Evolutionary conservation across 163 green algal genomes (phyloP).

Genomic region (Chlamydomonas reinhardtii): DNA sequence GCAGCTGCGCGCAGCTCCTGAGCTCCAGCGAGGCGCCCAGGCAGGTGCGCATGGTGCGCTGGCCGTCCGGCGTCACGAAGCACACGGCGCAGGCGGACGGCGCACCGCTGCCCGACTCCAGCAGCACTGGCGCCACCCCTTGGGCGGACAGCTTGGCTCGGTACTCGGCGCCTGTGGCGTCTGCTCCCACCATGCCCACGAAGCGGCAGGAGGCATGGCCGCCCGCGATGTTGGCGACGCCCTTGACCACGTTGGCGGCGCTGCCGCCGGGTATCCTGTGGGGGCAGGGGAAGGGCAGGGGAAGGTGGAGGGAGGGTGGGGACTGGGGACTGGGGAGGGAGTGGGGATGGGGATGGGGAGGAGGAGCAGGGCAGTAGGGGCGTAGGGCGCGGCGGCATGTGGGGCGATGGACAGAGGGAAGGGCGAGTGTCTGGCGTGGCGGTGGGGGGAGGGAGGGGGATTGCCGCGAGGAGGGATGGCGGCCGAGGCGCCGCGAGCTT

Average conservation of each 20-base stretch:
- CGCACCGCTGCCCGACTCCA: constrained; percentile 48
- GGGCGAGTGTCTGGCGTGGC: too few relatives aligned
- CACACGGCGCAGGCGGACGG: constrained; percentile 81
- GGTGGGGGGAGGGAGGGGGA: too few relatives aligned
- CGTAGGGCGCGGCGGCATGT: too few relatives aligned
- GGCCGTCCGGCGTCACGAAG: constrained; percentile 87
- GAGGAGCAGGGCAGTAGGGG: too few relatives aligned
- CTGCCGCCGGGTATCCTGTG: constrained; percentile 78
- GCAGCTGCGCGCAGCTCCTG: constrained; percentile 29
- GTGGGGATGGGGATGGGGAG: too few relatives aligned
- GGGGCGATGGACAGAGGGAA: too few relatives aligned
- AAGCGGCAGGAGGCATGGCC: constrained; percentile 59
- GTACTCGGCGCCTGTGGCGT: constrained; percentile 74
- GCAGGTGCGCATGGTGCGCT: constrained; percentile 95
- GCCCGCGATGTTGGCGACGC: constrained; percentile 69
- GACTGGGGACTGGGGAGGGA: too few relatives aligned
- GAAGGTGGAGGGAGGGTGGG: too few relatives aligned
- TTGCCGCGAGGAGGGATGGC: too few relatives aligned
- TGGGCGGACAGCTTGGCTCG: constrained; percentile 58
- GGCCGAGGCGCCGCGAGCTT: too few relatives aligned
- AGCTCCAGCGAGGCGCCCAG: constrained; percentile 83
- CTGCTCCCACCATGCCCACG: constrained; percentile 80
- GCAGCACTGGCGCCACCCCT: constrained; percentile 66
- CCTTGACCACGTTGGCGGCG: constrained; percentile 86
- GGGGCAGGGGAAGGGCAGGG: too few relatives aligned